Evolutionary conservation across 2,329 filamentous ascomycete genomes (phyloP), one percentile per base, ranked within the genome.

Genomic region (Teratosphaeria zuluensis): DNA sequence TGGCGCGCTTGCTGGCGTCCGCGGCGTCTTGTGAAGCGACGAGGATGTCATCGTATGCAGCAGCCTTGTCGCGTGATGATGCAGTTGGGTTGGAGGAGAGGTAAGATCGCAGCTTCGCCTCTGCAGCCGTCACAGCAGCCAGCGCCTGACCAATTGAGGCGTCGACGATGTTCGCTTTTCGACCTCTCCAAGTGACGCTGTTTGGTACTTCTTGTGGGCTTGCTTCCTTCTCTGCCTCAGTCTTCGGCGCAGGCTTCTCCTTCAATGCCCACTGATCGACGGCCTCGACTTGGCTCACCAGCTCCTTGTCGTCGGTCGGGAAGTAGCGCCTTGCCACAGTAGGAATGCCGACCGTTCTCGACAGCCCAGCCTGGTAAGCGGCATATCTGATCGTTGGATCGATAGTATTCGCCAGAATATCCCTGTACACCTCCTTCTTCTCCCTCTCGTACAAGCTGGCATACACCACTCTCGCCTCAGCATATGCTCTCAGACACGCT

Each of bases 311-410:
- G 28, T 84, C 81, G 11, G 78, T 77, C 1, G 89, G 87, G 66
- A 97, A 96, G 61, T 86, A 86, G 64, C 88, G 86, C 65, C 86
- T 85, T 2, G 90, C 88, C 63, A 97, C 88, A 7, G 85, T 83
- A 0, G 87, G 81, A 54, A 96, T 86, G 2, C 92, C 86, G 57
- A 91, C 83, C 1, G 91, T 96, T 51, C 94, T 85, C 0, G 92
- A 89, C 33, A 35, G 31, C 7, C 52, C 52, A 71, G 91, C 81
- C 73, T 96, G 91, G 72, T 97, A 97, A 19, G 94, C 91, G 38
- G 92, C 92, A 73, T 95, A 97, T 63, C 92, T 87, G 68, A 99
- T 89, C 62, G 91, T 95, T 1, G 92, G 92, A 71, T 99, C 94
- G 62, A 96, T 86, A 4, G 89, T 95, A 67, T 89, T 86, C 54